Evolutionary conservation across 495 filamentous ascomycete genomes (phyloP), one percentile per base, ranked within the genome.

Genomic region (Aspergillus sparsus): DNA sequence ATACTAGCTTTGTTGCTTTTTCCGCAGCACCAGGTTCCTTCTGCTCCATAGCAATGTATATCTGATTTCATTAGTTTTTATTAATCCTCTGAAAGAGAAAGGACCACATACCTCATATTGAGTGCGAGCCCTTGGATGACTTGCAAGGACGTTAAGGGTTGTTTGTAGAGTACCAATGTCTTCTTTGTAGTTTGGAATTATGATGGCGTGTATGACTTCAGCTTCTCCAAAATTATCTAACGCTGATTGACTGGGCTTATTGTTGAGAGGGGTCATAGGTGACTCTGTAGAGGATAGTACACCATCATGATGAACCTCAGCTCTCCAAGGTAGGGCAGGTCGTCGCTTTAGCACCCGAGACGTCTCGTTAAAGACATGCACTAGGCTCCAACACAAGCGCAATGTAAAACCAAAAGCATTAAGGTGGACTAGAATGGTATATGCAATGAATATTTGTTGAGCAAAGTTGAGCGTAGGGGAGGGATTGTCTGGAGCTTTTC

Each of bases 31-130:
- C 73, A 47, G 62, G 63, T 66, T 89, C 86, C 50, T 85, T 80
- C 50, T 82, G 72, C 62, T 89, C 86, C 86, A 89, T 88, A n/a
- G 85, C 86, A n/a, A 89, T 77, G 66, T 83, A 87, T 49, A 89
- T 72, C 86, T 89, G 66, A 21, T 55, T 9, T 12, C 41, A 21
- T 61, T 6, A 58, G 54, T 49, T 41, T 49, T 41, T 49, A 15
- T 50, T 2, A 35, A 1, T 18, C 1, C 6, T 35, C 16, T 9
- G 9, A 11, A 16, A 12, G 13, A 15, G 10, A 16, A 34, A 18
- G 45, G 27, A 12, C 21, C 59, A 67, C 84, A 76, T 71, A 88
- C 86, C 75, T 89, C 85, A 72, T 89, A 89, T 44, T 78, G 80
- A 52, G 77, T 75, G 46, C 78, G 76, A 18, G 87, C 87, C 57